Percentiles rank a stretch among this genome's conserved stretches.
Conservation (phyloP, 108 stramenopile species). For the Cylindrotheca closterium region DNA sequence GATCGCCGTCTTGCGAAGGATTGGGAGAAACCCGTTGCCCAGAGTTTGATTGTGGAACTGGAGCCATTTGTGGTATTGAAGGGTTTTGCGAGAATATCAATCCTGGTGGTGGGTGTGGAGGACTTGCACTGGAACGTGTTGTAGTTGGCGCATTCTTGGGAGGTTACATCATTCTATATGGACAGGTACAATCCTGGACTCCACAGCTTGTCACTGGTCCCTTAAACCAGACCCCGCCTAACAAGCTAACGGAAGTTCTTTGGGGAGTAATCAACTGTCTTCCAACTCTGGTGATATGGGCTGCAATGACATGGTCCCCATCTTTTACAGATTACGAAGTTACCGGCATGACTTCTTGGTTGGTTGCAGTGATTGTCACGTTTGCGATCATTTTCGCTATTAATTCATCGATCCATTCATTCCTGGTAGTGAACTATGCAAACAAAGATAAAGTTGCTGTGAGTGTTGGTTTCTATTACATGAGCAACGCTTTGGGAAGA, state of each 20-base stretch:
- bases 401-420: constrained; percentile 93
- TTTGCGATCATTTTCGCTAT: constrained; percentile 93
- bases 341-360: constrained; percentile 60
- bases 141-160: constrained; percentile 90
- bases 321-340: constrained; percentile 57
- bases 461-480: constrained; percentile 94
- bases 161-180: constrained; percentile 93
- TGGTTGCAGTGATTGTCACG: constrained; percentile 63
- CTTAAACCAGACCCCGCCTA: constrained; percentile 76
- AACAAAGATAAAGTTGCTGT: constrained; percentile 87
- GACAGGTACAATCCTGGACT: constrained; percentile 93
- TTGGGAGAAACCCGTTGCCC: constrained; percentile 62
- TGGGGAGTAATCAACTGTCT: constrained; percentile 83
- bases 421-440: constrained; percentile 93
- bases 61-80: constrained; percentile 56
- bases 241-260: constrained; percentile 84
- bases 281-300: constrained; percentile 61
- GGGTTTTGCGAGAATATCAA: constrained; percentile 66
- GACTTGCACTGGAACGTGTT: constrained; percentile 63
- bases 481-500: constrained; percentile 92
- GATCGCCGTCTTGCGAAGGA: constrained; percentile 74
- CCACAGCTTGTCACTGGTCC: constrained; percentile 89
- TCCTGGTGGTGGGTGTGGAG: constrained; percentile 83
- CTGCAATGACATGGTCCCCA: constrained; percentile 52
- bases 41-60: constrained; percentile 47